Conservation (phyloP, 2,329 filamentous ascomycete genomes). For the Xylariaceae sp. region DNA sequence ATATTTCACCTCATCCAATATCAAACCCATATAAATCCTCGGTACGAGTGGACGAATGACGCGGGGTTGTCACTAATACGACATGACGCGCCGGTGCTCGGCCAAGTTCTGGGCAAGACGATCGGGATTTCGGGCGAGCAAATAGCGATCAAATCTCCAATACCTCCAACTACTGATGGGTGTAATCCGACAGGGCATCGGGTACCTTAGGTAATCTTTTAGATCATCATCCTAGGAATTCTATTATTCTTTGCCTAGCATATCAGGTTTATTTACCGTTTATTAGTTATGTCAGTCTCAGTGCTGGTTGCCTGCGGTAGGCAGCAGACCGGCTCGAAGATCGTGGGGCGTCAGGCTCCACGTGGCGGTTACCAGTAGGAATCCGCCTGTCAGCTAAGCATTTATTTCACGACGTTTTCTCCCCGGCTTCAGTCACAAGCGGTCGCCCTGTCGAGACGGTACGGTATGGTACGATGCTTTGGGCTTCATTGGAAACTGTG, state of each 20-base stretch:
- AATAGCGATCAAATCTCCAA: slow-evolving; percentile 10
- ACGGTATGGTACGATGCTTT: too few species aligned
- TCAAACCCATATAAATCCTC: background rate
- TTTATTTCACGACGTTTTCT: too few species aligned
- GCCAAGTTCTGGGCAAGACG: slow-evolving; percentile 3
- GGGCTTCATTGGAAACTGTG: too few species aligned
- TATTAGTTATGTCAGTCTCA: too few species aligned
- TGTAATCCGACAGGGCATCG: background rate
- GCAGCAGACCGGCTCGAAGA: too few species aligned
- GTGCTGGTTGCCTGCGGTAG: too few species aligned
- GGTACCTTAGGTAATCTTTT: background rate
- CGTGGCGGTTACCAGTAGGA: too few species aligned
- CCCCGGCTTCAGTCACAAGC: too few species aligned
- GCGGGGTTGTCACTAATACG: slow-evolving; percentile 21
- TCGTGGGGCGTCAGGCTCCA: too few species aligned
- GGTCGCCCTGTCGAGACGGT: too few species aligned
- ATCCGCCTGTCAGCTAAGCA: too few species aligned
- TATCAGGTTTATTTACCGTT: too few species aligned
- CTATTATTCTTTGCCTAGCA: background rate
- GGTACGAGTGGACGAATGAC: slow-evolving; percentile 7
- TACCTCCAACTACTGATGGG: background rate
- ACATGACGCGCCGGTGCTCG: slow-evolving; percentile 13
- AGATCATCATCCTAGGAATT: background rate
- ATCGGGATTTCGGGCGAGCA: slow-evolving; percentile 27
- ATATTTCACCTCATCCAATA: background rate